Base-by-base conservation (phyloP, 2,329 filamentous ascomycete genomes). In the Pezizomycotina sp. region DNA sequence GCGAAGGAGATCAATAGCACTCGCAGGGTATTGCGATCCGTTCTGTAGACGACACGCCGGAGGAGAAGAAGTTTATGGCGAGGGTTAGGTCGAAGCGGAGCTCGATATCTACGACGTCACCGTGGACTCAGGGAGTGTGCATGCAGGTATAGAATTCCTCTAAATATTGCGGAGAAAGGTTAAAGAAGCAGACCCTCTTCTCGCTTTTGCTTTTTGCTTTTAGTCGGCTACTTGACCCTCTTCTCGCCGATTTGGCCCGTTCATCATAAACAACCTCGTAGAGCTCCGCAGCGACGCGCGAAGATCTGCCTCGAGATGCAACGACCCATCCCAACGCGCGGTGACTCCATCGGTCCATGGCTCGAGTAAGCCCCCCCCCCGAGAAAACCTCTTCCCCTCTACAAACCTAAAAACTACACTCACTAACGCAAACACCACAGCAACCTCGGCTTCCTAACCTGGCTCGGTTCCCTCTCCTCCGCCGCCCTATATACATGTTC, bases 231-330 rank as follows among this genome's bases (percentile, higher is more conserved):
- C 55, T 66, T 98, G 1, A 77, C 79, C 0, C 67, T 95, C 6
- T 95, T 95, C 57, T 89, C 81, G 0, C 79, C 89, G 2, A 74
- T 92, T 36, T 98, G 89, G 89, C 89, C 89, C 0, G 63, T 95
- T 95, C 61, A 62, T 95, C 8, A 62, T 89, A 57, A 95, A 95
- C 61, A 91, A 95, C 60, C 95, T 86, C 83, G 62, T 98, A 38
- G 89, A 95, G 55, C 69, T 95, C 24, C 78, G 89, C 26, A 81
- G 81, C 1, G 89, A 98, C 54, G 84, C 86, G 69, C 92, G 60
- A 98, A 98, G 58, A 92, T 95, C 50, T 83, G 83, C 37, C 66
- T 82, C 30, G 77, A 84, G 56, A 84, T 81, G 64, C 77, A 86
- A 52, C 74, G 89, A 3, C 89, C 89, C 0, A 81, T 80, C 23